Base-by-base conservation (phyloP, 306 rosid genomes). In the Trichosanthes truncata region DNA sequence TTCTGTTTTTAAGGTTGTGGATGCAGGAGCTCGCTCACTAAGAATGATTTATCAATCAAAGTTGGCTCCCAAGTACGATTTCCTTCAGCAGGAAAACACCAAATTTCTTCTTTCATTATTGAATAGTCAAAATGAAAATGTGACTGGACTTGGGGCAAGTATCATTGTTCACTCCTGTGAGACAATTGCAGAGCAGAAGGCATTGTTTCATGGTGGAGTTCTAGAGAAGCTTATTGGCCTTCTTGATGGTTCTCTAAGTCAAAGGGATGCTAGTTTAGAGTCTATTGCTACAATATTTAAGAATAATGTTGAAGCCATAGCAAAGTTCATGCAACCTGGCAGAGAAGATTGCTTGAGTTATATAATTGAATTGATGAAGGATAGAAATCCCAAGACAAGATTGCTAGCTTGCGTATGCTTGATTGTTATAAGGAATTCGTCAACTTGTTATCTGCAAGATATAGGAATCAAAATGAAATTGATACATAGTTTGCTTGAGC, bases 261-360 rank as follows among this genome's bases (percentile, higher is more conserved):
- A 95, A 88, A 89, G 91, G 67, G 97, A 95, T 85, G 91, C 96
- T 84, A 84, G 99, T 89, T 89, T 95, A 84, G 97, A 93, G 84
- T 88, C 97, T 78, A 66, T 95, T 73, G 93, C 93, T 51, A 85
- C 93, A 31, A 81, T 91, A 78, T 78, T 93, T 52, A 93, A 84
- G 81, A 79, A 84, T 74, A 93, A 95, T 81, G 79, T 83, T 18
- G 93, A 83, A 84, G 93, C 85, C 79, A 92, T 89, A 76, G 88
- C 92, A 7, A 88, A 88, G 83, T 95, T 95, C 85, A 89, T 78
- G 81, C 89, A 80, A 17, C 83, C 87, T 84, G 89, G 85, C 53
- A 84, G 83, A 76, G 93, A 87, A 86, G 87, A 88, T 83, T 87
- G 90, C 78, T 74, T 91, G 84, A 84, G 79, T 80, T 88, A 92